Conservation (phyloP, 306 rosid genomes). For the Castanopsis chinensis region DNA sequence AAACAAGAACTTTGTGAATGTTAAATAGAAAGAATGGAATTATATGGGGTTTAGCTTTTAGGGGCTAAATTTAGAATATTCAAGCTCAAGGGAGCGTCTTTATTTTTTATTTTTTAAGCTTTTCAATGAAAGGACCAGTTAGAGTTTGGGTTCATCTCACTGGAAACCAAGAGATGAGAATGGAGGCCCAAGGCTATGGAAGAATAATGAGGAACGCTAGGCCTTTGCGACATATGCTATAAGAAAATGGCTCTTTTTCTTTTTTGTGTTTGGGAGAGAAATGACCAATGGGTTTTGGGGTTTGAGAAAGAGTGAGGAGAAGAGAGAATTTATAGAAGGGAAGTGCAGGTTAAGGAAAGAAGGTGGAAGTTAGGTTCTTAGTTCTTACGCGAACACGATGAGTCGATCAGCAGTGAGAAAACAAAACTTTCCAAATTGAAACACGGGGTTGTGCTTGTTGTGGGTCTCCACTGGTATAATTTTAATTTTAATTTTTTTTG, state of each 20-base stretch:
- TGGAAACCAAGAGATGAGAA: slow-evolving; percentile 85
- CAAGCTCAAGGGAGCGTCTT: background rate
- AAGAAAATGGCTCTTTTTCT: background rate
- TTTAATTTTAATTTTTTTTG: background rate
- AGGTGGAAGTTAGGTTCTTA: background rate
- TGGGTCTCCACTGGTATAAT: background rate
- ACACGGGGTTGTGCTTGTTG: background rate
- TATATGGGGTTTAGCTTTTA: background rate
- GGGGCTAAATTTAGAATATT: background rate
- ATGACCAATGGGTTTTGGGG: background rate
- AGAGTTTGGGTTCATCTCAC: slow-evolving; percentile 72
- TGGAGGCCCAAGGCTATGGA: slow-evolving; percentile 70
- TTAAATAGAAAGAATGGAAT: background rate
- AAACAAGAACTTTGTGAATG: background rate
- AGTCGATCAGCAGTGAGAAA: background rate
- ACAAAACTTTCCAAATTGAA: background rate
- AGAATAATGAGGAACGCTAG: slow-evolving; percentile 60
- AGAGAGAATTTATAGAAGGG: slow-evolving; percentile 17
- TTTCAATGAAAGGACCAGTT: slow-evolving; percentile 36
- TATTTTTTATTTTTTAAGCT: too few relatives aligned
- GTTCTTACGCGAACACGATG: background rate
- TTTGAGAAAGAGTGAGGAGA: background rate
- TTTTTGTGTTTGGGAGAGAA: background rate
- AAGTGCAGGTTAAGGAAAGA: background rate
- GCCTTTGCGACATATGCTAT: slow-evolving; percentile 79